These are phyloP conservation scores for Pythium rhizo-oryzae DNA, from an alignment of 352 stramenopile species.

Conservation along the genomic window DNA sequence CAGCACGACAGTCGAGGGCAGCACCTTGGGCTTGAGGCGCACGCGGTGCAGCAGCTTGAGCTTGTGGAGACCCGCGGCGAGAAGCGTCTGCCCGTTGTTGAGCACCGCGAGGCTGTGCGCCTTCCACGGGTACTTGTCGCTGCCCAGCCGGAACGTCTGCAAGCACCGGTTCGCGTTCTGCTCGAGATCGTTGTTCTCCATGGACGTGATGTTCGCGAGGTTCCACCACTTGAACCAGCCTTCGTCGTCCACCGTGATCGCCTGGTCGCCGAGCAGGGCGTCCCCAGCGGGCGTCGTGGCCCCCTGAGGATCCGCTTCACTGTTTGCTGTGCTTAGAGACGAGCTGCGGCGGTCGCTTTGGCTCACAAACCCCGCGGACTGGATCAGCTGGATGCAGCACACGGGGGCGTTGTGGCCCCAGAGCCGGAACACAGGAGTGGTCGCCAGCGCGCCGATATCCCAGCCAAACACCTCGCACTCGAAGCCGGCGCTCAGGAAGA, in stretches of 20 bases:
- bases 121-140: conserved; percentile 71
- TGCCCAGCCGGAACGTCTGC: conserved; percentile 69
- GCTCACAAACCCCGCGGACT: conserved; percentile 31
- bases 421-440: conserved; percentile 66
- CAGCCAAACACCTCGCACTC: conserved; percentile 76
- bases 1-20: conserved; percentile 64
- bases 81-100: conserved; percentile 60
- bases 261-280: conserved; percentile 54
- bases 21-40: conserved; percentile 55
- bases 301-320: not conserved
- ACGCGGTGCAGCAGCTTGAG: conserved; percentile 75
- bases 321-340: not conserved
- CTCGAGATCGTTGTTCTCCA: conserved; percentile 62
- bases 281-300: not conserved
- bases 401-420: conserved; percentile 70
- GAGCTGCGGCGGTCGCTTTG: conserved; percentile 12
- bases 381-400: conserved; percentile 69
- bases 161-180: conserved; percentile 62
- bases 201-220: conserved; percentile 58
- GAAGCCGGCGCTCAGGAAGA: conserved; percentile 80
- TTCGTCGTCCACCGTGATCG: conserved; percentile 77
- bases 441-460: conserved; percentile 67
- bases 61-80: conserved; percentile 66
- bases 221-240: conserved; percentile 89
- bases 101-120: conserved; percentile 65